Base-by-base conservation (phyloP, 148 eudicot species). In the Vaccinium macrocarpon region DNA sequence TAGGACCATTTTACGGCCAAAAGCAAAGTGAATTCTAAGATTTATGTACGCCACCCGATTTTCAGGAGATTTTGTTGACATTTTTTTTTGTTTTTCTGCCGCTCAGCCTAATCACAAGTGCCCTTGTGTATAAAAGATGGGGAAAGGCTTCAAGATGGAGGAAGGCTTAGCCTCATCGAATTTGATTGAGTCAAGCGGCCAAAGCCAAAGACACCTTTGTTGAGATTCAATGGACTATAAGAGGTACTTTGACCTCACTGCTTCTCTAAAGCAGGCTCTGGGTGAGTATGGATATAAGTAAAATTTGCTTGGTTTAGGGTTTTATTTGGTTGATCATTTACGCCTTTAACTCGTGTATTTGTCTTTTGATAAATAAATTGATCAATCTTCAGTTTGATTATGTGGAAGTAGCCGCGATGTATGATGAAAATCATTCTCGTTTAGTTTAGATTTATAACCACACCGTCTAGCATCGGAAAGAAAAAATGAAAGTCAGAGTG, bases 351-450 rank as follows among this genome's bases (percentile, higher is more conserved):
- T 16, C 52, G 64, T 52, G 2, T 21, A 16, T 55, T 2, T 32
- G 14, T 78, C 27, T 19, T 16, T 29, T 2, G 48, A 32, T 79
- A n/a, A 78, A n/a, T 56, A 32, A 79, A 51, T 70, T 68, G 49
- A 21, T 83, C 42, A 51, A 75, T 70, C 42, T 23, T 86, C 70
- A 46, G 49, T 79, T 61, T 51, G 83, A 68, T 51, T 35, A 2
- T 85, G 52, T 81, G 55, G 48, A 66, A 84, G 93, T 35, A 35
- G 38, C n/a, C n/a, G n/a, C 19, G 99, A 97, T 97, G 99, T 97
- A 83, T 89, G 86, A 62, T 14, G 38, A 25, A 13, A 50, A 8
- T 76, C 46, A 15, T 23, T 2, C 19, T 46, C 77, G 57, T 62
- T 25, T 42, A 32, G 15, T 42, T 25, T 51, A 72, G 61, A 38